Base-by-base conservation (phyloP, 129 eudicot genomes). In the Rutidosis leptorrhynchoides region DNA sequence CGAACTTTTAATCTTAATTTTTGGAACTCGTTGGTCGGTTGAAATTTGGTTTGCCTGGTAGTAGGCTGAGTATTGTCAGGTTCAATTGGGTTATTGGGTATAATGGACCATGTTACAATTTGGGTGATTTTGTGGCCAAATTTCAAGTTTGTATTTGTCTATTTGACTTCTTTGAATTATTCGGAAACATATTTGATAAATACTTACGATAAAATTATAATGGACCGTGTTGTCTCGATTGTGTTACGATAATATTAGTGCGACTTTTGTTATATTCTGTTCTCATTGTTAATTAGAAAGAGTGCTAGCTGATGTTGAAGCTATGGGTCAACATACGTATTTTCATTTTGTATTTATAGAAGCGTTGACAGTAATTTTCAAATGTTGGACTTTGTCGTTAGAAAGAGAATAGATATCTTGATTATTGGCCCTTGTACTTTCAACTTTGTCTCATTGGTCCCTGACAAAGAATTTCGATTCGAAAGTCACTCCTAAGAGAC, bases 381-480 rank as follows among this genome's bases (percentile, higher is more conserved):
- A 10, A 40, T 40, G 11, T 40, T 40, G n/a, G 46, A 40, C 46
- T 11, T 11, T 11, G 46, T 12, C 16, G n/a, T 40, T 10, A 40
- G 16, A 40, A 40, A 12, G 6, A 11, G 46, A 10, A 40, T 2
- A 4, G 46, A 40, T 12, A 40, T 40, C 5, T 40, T 12, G 46
- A 40, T 40, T 15, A 58, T 67, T 24, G 69, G 53, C 40, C 68
- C 62, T 74, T 58, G 16, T 43, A 67, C 29, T 74, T 74, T 17
- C 12, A 58, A 30, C 5, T 30, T 32, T 25, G 10, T 10, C 37
- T 9, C 58, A 48, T 45, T 42, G 2, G 24, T 49, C 68, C 79
- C 25, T 48, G 22, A 59, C 28, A 67, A 25, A 46, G 32, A 32
- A 16, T 58, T 58, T 33, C 15, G 3, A 25, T 57, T 22, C 24